Evolutionary conservation across 2,329 filamentous ascomycete species (phyloP), one percentile per base, ranked within the genome.

Genomic region (Gliomastix tumulicola): DNA sequence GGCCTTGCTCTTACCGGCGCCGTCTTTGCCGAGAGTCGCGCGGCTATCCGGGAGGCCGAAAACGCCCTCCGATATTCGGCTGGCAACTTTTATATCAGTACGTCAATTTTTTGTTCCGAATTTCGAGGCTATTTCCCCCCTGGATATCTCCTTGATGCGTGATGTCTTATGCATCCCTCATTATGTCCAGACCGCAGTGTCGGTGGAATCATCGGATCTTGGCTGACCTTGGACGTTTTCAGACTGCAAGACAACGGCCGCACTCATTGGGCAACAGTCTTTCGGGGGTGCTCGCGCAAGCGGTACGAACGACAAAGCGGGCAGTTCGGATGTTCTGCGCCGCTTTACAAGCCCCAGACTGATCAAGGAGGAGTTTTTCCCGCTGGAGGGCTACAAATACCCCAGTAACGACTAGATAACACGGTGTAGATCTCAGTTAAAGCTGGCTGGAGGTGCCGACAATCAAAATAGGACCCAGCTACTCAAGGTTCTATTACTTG

Each of bases 71-170:
- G 79, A 35, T 74, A 85, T 49, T 63, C 78, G 0, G 82, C 82
- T 1, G 83, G 83, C 12, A 87, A 87, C 62, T 85, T 87, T 50
- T 87, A 87, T 60, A 70, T 87, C 54, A 87, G 47, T 41, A 32
- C 17, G 34, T 36, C 2, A 6, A 17, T 5, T 34, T 21, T 10
- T 34, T 17, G 4, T 6, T 5, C 8, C 10, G 13, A 13, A 28
- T 28, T 28, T 16, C 17, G 25, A 28, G 6, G 17, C 6, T 28
- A 9, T 7, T 28, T n/a, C 10, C 17, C n/a, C n/a, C 25, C 25
- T 13, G 15, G 8, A 13, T 25, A n/a, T 34, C 18, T 23, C 34
- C 17, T 13, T 21, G 19, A 18, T 21, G 13, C 10, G 21, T 19
- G 19, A 25, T 9, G n/a, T 25, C 9, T n/a, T 25, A 25, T 9